These are phyloP conservation scores for Citrus cavaleriei DNA, from an alignment of 345 rosid species.

Conservation along the genomic window DNA sequence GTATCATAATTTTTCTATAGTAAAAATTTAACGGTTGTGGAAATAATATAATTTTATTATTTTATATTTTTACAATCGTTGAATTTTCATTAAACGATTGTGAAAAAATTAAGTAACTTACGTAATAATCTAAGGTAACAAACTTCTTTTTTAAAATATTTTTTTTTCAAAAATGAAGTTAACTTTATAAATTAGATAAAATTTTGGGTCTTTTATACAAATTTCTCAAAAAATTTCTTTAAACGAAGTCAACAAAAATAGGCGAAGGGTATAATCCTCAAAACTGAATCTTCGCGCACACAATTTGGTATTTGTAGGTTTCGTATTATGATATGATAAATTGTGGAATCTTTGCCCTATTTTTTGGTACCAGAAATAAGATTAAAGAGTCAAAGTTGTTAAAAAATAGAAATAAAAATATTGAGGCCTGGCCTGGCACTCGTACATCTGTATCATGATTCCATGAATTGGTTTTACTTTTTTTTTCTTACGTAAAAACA, in stretches of 20 bases:
- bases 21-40: accelerated
- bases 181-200: no score
- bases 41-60: no score
- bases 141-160: no score
- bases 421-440: neutral
- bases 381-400: neutral
- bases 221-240: neutral
- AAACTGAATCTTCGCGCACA: neutral
- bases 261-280: neutral
- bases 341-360: neutral
- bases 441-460: neutral
- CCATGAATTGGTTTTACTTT: neutral
- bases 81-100: accelerated
- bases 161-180: no score
- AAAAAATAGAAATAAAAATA: no score
- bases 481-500: neutral
- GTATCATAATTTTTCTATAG: no score
- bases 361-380: neutral
- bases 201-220: no score
- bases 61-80: accelerated
- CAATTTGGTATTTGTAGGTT: neutral
- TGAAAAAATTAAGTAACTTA: no score
- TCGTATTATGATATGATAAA: neutral
- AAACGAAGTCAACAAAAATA: neutral
- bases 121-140: no score